These are phyloP conservation scores for Megacollybia marginata DNA, from an alignment of 768 basidiomycete species.

Conservation along the genomic window DNA sequence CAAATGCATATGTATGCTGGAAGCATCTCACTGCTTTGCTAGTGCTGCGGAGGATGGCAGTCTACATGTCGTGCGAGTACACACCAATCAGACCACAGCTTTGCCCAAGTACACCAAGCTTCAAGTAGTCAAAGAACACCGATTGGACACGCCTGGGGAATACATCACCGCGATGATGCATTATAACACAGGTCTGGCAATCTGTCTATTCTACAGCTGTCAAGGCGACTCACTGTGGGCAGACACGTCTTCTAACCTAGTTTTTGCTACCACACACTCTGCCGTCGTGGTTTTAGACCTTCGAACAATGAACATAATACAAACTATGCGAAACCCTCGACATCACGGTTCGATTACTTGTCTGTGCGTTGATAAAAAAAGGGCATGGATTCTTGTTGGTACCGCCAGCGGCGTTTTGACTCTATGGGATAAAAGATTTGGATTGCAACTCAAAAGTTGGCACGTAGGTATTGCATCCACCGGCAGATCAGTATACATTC, in stretches of 20 bases:
- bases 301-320: constrained; percentile 72
- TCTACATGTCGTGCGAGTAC: constrained; percentile 77
- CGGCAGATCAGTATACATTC: constrained; percentile 50
- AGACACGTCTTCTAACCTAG: constrained; percentile 73
- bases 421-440: constrained; percentile 95
- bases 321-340: constrained; percentile 76
- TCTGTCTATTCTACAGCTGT: not conserved
- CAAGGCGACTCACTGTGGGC: not conserved
- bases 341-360: constrained; percentile 84
- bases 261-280: constrained; percentile 82
- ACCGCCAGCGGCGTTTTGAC: constrained; percentile 80
- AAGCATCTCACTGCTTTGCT: constrained; percentile 84
- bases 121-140: constrained; percentile 75
- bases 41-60: constrained; percentile 82
- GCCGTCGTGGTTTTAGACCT: constrained; percentile 73
- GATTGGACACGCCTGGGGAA: constrained; percentile 64
- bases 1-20: constrained; percentile 71
- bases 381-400: constrained; percentile 84
- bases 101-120: constrained; percentile 81
- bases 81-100: constrained; percentile 56
- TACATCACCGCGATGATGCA: constrained; percentile 82
- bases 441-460: constrained; percentile 85
- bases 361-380: constrained; percentile 77
- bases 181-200: constrained; percentile 58
- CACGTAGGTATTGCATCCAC: constrained; percentile 52